Evolutionary conservation across 2,329 filamentous ascomycete species (phyloP).

Genomic region (Phoma sp.): DNA sequence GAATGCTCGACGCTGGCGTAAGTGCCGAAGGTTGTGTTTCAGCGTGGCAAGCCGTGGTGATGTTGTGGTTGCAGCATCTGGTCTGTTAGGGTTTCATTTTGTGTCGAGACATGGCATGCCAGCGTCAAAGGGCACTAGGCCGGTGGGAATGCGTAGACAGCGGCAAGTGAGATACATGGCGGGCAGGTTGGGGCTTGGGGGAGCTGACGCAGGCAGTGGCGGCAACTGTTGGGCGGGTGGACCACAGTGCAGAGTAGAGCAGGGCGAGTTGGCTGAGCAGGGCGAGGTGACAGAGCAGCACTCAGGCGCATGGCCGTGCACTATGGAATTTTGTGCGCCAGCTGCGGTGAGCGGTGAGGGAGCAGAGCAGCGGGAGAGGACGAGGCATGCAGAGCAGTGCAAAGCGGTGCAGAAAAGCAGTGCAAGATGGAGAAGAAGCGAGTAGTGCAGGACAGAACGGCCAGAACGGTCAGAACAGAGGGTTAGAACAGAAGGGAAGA

Average conservation of each 20-base stretch:
- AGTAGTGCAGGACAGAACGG: no score
- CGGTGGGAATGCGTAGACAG: slow-evolving; percentile 4
- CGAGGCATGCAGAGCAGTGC: no score
- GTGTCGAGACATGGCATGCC: slow-evolving; percentile 8
- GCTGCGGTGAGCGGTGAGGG: slow-evolving; percentile 13
- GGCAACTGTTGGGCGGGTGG: slow-evolving; percentile 13
- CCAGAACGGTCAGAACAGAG: no score
- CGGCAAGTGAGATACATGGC: background rate
- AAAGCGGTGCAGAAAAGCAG: no score
- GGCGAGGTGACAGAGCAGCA: background rate
- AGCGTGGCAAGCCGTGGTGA: background rate
- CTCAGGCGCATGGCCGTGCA: slow-evolving; percentile 13
- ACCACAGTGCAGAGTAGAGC: slow-evolving; percentile 11
- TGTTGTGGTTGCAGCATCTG: slow-evolving; percentile 16
- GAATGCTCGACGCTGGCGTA: slow-evolving; percentile 2
- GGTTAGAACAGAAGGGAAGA: no score
- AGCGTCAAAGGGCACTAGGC: slow-evolving; percentile 14
- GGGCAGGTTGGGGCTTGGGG: slow-evolving; percentile 11
- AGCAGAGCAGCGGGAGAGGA: background rate
- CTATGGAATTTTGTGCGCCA: slow-evolving; percentile 5
- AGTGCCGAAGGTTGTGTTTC: slow-evolving; percentile 10
- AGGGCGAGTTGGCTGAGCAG: background rate
- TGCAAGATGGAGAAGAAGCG: no score
- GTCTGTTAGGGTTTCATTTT: slow-evolving; percentile 15
- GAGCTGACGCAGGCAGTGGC: slow-evolving; percentile 16